Percentiles rank a stretch among this genome's conserved stretches.
These are phyloP conservation scores for Rhodosporidiobolus odoratus DNA, from an alignment of 768 basidiomycete genomes.

Conservation along the genomic window DNA sequence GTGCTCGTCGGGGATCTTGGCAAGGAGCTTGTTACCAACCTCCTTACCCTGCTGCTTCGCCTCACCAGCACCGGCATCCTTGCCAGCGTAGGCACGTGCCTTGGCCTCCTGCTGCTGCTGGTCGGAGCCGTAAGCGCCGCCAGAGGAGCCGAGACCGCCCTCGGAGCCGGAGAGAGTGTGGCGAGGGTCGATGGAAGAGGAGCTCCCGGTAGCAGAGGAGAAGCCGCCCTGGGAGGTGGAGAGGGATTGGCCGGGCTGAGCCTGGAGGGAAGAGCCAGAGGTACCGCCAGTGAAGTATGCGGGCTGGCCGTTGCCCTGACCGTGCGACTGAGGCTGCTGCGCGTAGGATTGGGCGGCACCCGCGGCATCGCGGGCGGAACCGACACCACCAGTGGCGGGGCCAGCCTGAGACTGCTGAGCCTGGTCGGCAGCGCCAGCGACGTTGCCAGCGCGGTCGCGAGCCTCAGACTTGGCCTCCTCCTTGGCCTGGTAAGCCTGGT, in stretches of 20 bases:
- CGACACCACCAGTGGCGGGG: conserved; percentile 32
- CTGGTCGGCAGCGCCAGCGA: conserved; percentile 45
- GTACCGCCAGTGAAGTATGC: conserved; percentile 28
- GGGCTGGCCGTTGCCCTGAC: conserved; percentile 24
- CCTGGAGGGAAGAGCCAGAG: not conserved
- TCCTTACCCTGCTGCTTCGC: conserved; percentile 35
- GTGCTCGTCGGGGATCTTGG: conserved; percentile 65
- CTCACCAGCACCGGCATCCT: no score
- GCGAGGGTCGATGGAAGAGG: not conserved
- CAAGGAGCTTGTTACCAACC: conserved; percentile 48
- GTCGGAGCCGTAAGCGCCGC: not conserved
- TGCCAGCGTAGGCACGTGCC: conserved; percentile 23
- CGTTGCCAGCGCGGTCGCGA: conserved; percentile 41
- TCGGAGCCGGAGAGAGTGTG: not conserved
- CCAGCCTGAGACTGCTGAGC: conserved; percentile 33
- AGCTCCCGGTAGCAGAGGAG: not conserved
- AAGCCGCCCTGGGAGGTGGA: conserved; percentile 23
- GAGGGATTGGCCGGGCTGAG: conserved; percentile 20
- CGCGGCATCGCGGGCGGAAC: conserved; percentile 33
- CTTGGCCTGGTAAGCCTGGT: conserved; percentile 41
- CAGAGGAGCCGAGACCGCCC: conserved; percentile 7
- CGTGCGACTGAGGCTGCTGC: not conserved
- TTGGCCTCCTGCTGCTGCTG: conserved; percentile 35
- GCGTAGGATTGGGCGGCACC: not conserved
- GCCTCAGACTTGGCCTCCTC: conserved; percentile 36